These are phyloP conservation scores for Pseudogymnoascus sp. DNA, from an alignment of 2,329 filamentous ascomycete genomes.

Conservation along the genomic window DNA sequence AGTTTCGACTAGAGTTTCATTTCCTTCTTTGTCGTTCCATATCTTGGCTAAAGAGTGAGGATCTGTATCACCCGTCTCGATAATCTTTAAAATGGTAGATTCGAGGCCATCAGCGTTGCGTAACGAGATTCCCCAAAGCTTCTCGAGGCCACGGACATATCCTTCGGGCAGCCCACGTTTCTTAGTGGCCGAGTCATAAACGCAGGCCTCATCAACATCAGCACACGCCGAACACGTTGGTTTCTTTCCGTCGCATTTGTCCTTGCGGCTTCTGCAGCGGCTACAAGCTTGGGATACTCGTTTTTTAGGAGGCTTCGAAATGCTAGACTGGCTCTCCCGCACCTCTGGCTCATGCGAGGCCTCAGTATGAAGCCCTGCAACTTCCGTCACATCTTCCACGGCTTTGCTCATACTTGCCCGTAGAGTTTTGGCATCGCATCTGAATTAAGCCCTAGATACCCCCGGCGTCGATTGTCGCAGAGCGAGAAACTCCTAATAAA, in stretches of 20 bases:
- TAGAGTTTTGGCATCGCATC: slow-evolving; percentile 1
- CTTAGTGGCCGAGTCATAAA: slow-evolving; percentile 66
- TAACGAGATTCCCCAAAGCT: slow-evolving; percentile 48
- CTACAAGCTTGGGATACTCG: slow-evolving; percentile 47
- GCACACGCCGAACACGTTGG: slow-evolving; percentile 57
- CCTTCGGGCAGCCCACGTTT: slow-evolving; percentile 75
- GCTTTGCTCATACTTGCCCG: slow-evolving; percentile 5
- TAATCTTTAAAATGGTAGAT: slow-evolving; percentile 38
- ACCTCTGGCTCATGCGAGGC: neutral
- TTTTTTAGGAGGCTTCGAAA: slow-evolving; percentile 21
- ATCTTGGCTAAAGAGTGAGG: slow-evolving; percentile 7
- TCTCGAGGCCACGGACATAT: slow-evolving; percentile 66
- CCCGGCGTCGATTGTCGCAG: neutral
- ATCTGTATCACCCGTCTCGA: slow-evolving; percentile 24
- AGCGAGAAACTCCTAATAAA: neutral
- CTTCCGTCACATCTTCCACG: neutral
- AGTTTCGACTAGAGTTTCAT: slow-evolving; percentile 27
- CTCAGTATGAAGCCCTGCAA: neutral
- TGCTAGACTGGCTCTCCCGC: neutral
- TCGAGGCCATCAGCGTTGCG: slow-evolving; percentile 42
- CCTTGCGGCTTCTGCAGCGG: slow-evolving; percentile 46
- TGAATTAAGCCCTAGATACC: neutral
- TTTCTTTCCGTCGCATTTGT: slow-evolving; percentile 55
- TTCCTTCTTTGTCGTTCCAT: slow-evolving; percentile 32
- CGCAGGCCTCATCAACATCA: slow-evolving; percentile 43